Conservation (phyloP, 768 basidiomycete species). For the Rhodotorula taiwanensis region DNA sequence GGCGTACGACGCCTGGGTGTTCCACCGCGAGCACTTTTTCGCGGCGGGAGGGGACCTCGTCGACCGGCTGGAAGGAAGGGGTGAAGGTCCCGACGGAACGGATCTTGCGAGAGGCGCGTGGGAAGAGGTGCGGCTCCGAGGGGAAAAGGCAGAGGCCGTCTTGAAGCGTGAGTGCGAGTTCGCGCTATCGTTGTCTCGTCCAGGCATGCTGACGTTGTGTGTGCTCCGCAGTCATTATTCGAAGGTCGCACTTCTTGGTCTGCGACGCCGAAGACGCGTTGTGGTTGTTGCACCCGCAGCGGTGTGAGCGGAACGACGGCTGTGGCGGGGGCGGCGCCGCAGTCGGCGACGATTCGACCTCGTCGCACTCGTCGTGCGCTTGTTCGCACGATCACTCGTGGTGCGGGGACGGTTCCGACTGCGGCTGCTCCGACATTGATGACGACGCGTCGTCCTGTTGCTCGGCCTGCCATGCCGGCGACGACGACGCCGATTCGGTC, state of each 20-base stretch:
- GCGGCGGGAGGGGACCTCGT: constrained; percentile 23
- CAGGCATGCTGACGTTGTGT: not conserved
- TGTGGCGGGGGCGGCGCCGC: not conserved
- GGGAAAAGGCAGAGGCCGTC: constrained; percentile 29
- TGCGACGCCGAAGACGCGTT: constrained; percentile 34
- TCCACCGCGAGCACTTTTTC: constrained; percentile 30
- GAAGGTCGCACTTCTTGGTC: constrained; percentile 27
- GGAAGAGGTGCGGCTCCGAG: constrained; percentile 30
- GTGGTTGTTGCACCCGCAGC: constrained; percentile 27
- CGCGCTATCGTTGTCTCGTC: too few relatives aligned
- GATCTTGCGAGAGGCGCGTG: constrained; percentile 25
- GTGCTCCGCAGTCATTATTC: constrained; percentile 19
- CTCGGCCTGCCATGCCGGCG: not conserved
- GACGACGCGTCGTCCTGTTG: constrained; percentile 1
- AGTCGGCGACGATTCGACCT: constrained; percentile 2
- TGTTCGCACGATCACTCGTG: constrained; percentile 12
- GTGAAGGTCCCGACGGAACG: constrained; percentile 11
- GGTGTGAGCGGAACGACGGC: not conserved
- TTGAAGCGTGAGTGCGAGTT: constrained; percentile 17
- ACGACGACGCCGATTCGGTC: not conserved
- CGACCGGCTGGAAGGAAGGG: constrained; percentile 29
- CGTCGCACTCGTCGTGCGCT: constrained; percentile 9
- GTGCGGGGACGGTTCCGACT: not conserved
- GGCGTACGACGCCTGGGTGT: constrained; percentile 26
- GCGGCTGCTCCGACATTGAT: not conserved